phyloP scores from a whole-genome alignment of 148 eudicot species.

The Fagopyrum homotropicum region DNA sequence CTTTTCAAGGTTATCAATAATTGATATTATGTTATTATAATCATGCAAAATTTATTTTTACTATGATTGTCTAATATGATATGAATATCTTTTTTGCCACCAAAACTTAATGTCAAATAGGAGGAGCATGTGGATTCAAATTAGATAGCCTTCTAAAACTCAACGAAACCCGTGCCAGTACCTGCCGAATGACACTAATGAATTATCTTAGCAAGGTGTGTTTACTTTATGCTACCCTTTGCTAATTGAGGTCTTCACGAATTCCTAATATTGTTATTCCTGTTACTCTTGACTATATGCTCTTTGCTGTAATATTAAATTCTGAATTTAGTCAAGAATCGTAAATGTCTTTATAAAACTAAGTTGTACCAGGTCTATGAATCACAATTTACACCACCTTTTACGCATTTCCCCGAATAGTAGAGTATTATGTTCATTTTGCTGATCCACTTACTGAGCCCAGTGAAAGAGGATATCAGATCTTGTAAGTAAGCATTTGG shows the following conservation, averaged over 20 bases:
- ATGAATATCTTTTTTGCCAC: neutral
- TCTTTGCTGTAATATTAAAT: neutral
- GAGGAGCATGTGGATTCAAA: slow-evolving; percentile 84
- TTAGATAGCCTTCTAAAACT: slow-evolving; percentile 90
- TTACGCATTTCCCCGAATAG: too few relatives aligned
- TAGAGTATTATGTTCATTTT: too few relatives aligned
- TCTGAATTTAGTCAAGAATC: too few relatives aligned
- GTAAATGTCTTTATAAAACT: too few relatives aligned
- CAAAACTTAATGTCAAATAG: slow-evolving; percentile 26
- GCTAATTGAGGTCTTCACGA: neutral
- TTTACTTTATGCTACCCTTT: slow-evolving; percentile 6
- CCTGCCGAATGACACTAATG: slow-evolving; percentile 87
- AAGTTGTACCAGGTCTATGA: too few relatives aligned
- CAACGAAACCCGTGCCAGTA: slow-evolving; percentile 85
- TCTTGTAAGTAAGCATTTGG: too few relatives aligned
- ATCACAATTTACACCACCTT: too few relatives aligned
- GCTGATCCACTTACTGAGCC: too few relatives aligned
- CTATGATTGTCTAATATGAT: neutral
- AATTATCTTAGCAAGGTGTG: slow-evolving; percentile 92
- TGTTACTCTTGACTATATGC: neutral
- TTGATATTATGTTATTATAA: neutral
- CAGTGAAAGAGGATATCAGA: too few relatives aligned
- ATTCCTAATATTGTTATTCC: neutral
- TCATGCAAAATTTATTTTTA: too few relatives aligned
- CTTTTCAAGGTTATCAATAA: neutral